phyloP scores from a whole-genome alignment of 2,329 filamentous ascomycete species.

The Cladosporium colombiae region DNA sequence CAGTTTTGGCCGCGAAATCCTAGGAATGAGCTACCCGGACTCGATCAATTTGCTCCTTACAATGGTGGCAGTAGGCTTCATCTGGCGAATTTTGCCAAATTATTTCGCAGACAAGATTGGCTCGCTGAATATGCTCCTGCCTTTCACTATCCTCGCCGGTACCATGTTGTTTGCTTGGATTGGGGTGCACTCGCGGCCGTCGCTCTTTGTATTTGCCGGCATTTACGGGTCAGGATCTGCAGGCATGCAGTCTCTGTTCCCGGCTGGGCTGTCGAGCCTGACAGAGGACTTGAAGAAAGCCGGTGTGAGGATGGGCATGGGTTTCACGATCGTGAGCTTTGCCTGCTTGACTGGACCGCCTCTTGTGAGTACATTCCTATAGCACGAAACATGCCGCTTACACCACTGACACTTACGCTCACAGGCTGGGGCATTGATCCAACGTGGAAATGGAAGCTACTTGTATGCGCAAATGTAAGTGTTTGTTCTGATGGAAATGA shows the following conservation, averaged over 20 bases:
- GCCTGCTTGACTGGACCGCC: constrained; percentile 47
- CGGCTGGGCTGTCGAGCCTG: constrained; percentile 44
- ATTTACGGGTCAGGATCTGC: constrained; percentile 49
- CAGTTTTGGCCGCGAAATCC: constrained; percentile 39
- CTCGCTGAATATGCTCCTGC: constrained; percentile 58
- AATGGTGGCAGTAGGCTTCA: constrained; percentile 58
- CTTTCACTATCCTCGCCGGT: constrained; percentile 49
- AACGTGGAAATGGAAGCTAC: constrained; percentile 44
- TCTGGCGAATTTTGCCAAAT: constrained; percentile 56
- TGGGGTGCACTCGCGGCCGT: constrained; percentile 44
- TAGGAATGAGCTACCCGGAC: constrained; percentile 50
- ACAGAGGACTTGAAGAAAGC: constrained; percentile 51
- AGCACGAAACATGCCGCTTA: no score
- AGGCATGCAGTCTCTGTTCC: constrained; percentile 50
- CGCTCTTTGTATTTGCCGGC: constrained; percentile 47
- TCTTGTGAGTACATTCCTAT: no score
- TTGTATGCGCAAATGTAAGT: constrained; percentile 45
- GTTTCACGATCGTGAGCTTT: constrained; percentile 48
- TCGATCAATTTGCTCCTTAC: constrained; percentile 59
- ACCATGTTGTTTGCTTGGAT: constrained; percentile 60
- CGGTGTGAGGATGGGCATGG: constrained; percentile 52
- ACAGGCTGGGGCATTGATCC: constrained; percentile 47
- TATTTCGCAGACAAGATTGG: constrained; percentile 58
- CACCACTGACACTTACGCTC: constrained; percentile 35
- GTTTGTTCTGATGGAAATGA: no score